These are phyloP conservation scores for Spirogloea muscicola DNA, from an alignment of 139 green algal genomes.

Conservation along the genomic window DNA sequence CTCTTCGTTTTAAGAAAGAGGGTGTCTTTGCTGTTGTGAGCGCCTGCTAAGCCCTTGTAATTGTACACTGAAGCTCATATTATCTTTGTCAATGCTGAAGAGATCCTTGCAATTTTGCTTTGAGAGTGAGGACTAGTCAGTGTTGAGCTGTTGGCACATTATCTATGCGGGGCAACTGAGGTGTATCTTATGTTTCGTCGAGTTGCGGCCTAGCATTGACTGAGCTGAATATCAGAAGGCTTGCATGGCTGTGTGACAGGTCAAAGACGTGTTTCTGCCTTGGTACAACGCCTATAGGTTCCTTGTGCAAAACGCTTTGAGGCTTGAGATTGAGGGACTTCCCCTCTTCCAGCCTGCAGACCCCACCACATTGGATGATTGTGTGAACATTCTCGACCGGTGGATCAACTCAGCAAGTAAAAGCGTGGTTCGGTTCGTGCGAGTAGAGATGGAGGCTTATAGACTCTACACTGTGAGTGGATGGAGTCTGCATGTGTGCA, in stretches of 20 bases:
- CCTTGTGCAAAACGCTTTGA: slow-evolving; percentile 73
- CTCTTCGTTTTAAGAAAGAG: slow-evolving; percentile 90
- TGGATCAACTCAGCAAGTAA: slow-evolving; percentile 81
- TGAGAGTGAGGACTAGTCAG: no score
- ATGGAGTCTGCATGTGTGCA: no score
- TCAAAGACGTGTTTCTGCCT: slow-evolving; percentile 97
- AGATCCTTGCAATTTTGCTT: no score
- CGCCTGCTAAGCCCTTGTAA: no score
- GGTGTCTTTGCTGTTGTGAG: slow-evolving; percentile 82
- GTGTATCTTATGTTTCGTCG: no score
- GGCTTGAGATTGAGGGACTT: slow-evolving; percentile 65
- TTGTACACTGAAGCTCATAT: no score
- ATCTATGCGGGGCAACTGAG: no score
- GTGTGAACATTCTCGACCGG: slow-evolving; percentile 78
- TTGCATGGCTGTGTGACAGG: no score
- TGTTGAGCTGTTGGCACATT: no score
- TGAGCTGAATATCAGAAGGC: no score
- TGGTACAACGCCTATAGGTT: slow-evolving; percentile 99
- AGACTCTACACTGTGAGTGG: slow-evolving; percentile 83
- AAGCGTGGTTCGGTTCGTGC: slow-evolving; percentile 76
- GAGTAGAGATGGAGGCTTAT: slow-evolving; percentile 92
- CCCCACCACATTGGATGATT: slow-evolving; percentile 2
- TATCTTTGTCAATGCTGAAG: no score
- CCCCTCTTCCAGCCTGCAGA: slow-evolving; percentile 50
- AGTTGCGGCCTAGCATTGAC: no score